Percentiles rank a stretch among this genome's conserved stretches.
Evolutionary conservation across 495 filamentous ascomycete genomes (phyloP).

Genomic region (Friedmanniomyces simplex): DNA sequence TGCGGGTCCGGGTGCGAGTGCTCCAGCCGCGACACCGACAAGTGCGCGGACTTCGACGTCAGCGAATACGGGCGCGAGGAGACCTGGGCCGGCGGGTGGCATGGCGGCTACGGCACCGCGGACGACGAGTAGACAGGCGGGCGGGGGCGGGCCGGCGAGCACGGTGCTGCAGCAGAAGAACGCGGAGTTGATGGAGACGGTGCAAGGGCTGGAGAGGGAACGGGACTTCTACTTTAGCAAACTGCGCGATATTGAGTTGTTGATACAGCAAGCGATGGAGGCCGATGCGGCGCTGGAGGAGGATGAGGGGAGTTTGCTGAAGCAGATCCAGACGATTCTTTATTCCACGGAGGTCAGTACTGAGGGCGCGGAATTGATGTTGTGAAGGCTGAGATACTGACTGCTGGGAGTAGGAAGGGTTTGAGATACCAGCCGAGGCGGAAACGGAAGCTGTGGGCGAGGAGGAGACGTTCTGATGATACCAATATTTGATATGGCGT

Average conservation of each 20-base stretch:
- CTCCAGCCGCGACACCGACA: conserved; percentile 25
- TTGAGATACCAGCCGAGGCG: conserved; percentile 67
- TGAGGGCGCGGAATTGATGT: background rate
- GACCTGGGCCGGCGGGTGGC: conserved; percentile 31
- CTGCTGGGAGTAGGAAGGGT: conserved; percentile 46
- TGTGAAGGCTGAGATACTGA: background rate
- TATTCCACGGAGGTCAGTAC: conserved; percentile 82
- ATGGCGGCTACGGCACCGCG: conserved; percentile 32
- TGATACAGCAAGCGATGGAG: conserved; percentile 86
- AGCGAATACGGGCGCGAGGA: conserved; percentile 29
- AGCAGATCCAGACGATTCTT: conserved; percentile 88
- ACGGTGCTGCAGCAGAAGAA: conserved; percentile 73
- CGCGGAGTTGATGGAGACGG: conserved; percentile 47
- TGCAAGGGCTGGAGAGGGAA: conserved; percentile 47
- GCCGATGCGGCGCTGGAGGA: conserved; percentile 83
- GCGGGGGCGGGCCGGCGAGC: conserved; percentile 44
- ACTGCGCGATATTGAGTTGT: conserved; percentile 86
- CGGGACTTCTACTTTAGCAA: conserved; percentile 99
- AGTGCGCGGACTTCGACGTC: conserved; percentile 30
- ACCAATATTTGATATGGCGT: conserved; percentile 3
- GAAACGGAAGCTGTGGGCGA: conserved; percentile 43
- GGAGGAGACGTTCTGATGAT: conserved; percentile 62
- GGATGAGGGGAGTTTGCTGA: conserved; percentile 80
- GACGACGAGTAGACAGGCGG: conserved; percentile 25
- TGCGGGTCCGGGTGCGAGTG: conserved; percentile 34